These are phyloP conservation scores for Xylariaceae sp. DNA, from an alignment of 2,329 filamentous ascomycete species.

Conservation along the genomic window DNA sequence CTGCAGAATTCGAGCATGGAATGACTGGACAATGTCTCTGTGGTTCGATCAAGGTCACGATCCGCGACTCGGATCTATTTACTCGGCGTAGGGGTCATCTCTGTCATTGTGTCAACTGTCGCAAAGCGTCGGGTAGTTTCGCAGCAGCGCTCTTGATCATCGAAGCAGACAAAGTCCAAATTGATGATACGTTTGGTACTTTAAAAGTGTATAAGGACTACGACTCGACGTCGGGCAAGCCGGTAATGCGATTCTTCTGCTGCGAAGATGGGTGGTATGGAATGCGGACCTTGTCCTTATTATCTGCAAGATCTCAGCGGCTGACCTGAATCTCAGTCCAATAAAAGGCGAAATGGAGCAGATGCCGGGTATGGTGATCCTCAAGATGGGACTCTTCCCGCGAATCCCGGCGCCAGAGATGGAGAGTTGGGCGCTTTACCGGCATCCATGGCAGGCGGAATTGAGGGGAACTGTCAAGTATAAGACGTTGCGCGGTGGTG, in stretches of 20 bases:
- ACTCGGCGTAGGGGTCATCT: slow-evolving; percentile 11
- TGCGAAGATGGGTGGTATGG: slow-evolving; percentile 15
- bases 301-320: neutral
- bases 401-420: slow-evolving; percentile 14
- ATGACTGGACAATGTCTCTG: slow-evolving; percentile 13
- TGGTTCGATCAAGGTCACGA: slow-evolving; percentile 12
- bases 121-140: slow-evolving; percentile 12
- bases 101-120: slow-evolving; percentile 15
- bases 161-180: slow-evolving; percentile 13
- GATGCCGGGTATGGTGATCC: slow-evolving; percentile 7
- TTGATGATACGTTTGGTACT: slow-evolving; percentile 7
- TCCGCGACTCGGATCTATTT: slow-evolving; percentile 11
- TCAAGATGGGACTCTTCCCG: slow-evolving; percentile 17
- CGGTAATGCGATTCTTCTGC: slow-evolving; percentile 13
- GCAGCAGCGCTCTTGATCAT: slow-evolving; percentile 11
- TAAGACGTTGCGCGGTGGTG: slow-evolving; percentile 10
- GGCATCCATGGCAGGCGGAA: slow-evolving; percentile 10
- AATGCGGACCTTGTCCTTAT: neutral
- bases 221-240: slow-evolving; percentile 12
- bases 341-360: slow-evolving; percentile 9
- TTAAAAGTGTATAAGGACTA: slow-evolving; percentile 12
- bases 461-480: slow-evolving; percentile 11
- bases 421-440: slow-evolving; percentile 8
- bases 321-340: slow-evolving; percentile 6
- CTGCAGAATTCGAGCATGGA: slow-evolving; percentile 7